Evolutionary conservation across 495 filamentous ascomycete genomes (phyloP), one percentile per base, ranked within the genome.

Genomic region (Symbiotaphrina buchneri): DNA sequence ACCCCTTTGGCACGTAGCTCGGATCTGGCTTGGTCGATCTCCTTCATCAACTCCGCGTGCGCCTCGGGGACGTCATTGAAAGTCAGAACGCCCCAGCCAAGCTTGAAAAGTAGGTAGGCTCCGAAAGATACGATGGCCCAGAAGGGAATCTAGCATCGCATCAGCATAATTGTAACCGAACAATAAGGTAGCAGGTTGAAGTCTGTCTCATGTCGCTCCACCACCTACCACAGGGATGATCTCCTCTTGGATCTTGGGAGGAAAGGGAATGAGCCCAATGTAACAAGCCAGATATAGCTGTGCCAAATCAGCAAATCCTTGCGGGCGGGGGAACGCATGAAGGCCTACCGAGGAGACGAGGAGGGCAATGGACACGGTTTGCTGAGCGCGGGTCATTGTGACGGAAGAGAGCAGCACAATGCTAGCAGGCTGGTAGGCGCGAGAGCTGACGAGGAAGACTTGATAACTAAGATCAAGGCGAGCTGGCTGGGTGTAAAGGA

Each of bases 41-140:
- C 68, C 55, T 60, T 69, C 60, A 92, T 78, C 39, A 97, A 55
- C 54, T 93, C 85, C 41, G 71, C 63, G 51, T 94, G 75, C 35
- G 87, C 87, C 39, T 78, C 69, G 31, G 90, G 85, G 8, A 87
- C 82, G 55, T 95, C 81, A 55, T 90, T 82, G 64, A 97, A 97
- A 22, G 83, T 93, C 42, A 91, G 59, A 40, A 97, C 77, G 23
- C 85, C 85, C 58, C 70, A 69, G 31, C 87, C 87, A 18, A 97
- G 67, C 39, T 80, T 81, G 59, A 75, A 80, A 31, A 95, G 71
- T 4, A 97, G 71, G 56, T 83, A 94, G 27, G 84, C 75, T 53
- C 83, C 87, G 51, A 95, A 87, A 30, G 73, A 71, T 39, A 97
- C 82, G 39, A 95, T 56, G 18, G 65, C 68, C 73, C 83, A 95